A percentile compares a stretch with the other conserved stretches of the same genome.
Evolutionary conservation across 176 grass and related monocot genomes (phyloP).

Genomic region (Musa itinerans): DNA sequence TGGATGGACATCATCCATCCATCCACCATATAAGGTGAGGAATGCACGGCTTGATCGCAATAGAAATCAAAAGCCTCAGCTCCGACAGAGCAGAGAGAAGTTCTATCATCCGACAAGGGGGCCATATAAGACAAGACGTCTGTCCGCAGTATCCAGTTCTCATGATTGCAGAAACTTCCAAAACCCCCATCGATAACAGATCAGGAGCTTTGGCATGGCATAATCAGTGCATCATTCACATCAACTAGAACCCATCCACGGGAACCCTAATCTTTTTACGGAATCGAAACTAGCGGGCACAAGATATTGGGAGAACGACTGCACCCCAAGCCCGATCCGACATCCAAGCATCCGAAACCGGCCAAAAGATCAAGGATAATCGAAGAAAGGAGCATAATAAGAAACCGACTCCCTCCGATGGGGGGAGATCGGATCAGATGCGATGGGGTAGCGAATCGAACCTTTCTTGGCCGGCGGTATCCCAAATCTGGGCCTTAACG

Average conservation of each 20-base stretch:
- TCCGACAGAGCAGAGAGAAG: no score
- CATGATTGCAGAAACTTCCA: not conserved
- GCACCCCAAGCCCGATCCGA: not conserved
- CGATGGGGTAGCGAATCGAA: not conserved
- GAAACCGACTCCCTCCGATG: not conserved
- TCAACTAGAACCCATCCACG: not conserved
- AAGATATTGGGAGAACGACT: not conserved
- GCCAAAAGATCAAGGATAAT: not conserved
- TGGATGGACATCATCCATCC: no score
- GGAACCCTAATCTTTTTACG: no score
- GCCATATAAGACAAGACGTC: no score
- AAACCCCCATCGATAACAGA: not conserved
- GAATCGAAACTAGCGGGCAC: not conserved
- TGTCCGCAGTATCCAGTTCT: not conserved
- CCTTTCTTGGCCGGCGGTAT: slow-evolving; percentile 67
- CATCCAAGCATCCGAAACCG: not conserved
- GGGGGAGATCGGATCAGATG: not conserved
- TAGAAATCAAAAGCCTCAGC: no score
- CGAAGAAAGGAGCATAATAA: not conserved
- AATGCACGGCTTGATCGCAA: no score
- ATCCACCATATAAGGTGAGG: no score
- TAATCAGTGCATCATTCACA: not conserved
- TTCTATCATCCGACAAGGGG: no score
- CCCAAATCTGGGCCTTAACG: slow-evolving; percentile 89
- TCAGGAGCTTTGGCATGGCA: not conserved